Evolutionary conservation across 805 yeast species (phyloP).

Genomic region (Danielia oregonensis): DNA sequence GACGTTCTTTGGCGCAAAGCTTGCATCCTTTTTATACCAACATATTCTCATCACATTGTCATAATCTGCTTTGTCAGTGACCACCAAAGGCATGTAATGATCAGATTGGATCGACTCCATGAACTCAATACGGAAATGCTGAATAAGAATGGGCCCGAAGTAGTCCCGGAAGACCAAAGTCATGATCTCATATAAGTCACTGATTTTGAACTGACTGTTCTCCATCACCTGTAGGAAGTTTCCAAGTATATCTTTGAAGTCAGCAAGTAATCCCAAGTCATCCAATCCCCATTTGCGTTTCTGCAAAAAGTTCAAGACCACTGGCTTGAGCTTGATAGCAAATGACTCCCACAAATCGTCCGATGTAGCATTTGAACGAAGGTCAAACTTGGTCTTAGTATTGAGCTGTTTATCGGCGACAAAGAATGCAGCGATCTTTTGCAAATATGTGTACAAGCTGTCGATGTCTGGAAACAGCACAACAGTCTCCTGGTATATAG

Average conservation of each 20-base stretch:
- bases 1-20: conserved; percentile 38
- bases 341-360: conserved; percentile 76
- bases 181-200: conserved; percentile 59
- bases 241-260: conserved; percentile 63
- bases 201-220: conserved; percentile 58
- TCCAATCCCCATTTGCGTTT: conserved; percentile 30
- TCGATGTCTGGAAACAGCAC: conserved; percentile 26
- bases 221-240: conserved; percentile 73
- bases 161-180: conserved; percentile 52
- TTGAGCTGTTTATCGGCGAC: conserved; percentile 70
- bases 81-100: conserved; percentile 82
- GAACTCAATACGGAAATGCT: conserved; percentile 60
- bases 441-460: conserved; percentile 52
- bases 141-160: conserved; percentile 53
- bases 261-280: conserved; percentile 43
- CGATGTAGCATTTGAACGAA: conserved; percentile 59
- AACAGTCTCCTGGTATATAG: conserved; percentile 26
- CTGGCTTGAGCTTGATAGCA: conserved; percentile 54
- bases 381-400: conserved; percentile 56
- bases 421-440: conserved; percentile 70
- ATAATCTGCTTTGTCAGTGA: conserved; percentile 56
- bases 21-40: conserved; percentile 61
- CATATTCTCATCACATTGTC: conserved; percentile 60
- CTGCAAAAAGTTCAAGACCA: conserved; percentile 45
- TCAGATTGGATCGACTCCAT: conserved; percentile 64